phyloP scores from a whole-genome alignment of 345 rosid species.

The Eucalyptus urophylla region DNA sequence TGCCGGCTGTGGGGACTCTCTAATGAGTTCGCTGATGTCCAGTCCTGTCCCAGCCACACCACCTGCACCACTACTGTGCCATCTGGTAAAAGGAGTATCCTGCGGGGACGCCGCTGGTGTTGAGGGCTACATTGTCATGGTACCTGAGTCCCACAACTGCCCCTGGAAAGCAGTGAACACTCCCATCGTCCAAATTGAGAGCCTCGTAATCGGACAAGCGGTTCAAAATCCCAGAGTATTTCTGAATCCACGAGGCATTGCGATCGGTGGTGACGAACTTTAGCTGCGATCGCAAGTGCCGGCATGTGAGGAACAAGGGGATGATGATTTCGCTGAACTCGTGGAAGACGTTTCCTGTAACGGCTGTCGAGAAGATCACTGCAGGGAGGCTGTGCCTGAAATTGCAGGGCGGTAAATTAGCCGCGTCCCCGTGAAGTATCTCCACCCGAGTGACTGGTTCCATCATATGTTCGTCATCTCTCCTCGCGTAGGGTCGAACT shows the following conservation, averaged over 20 bases:
- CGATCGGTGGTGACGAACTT: constrained; percentile 19
- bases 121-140: constrained; percentile 13
- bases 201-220: constrained; percentile 6
- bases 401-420: constrained; percentile 1
- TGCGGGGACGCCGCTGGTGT: constrained; percentile 6
- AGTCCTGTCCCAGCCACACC: background rate
- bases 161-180: constrained; percentile 31
- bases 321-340: constrained; percentile 27
- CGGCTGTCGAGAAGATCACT: constrained; percentile 22
- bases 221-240: constrained; percentile 1
- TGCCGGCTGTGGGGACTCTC: background rate
- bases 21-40: background rate
- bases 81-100: constrained; percentile 1
- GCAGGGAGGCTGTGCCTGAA: constrained; percentile 10
- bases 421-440: constrained; percentile 1
- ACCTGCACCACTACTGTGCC: background rate
- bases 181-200: constrained; percentile 6
- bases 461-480: constrained; percentile 2
- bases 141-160: constrained; percentile 16
- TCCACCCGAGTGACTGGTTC: background rate
- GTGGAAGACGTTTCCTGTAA: constrained; percentile 22
- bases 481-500: constrained; percentile 11
- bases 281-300: constrained; percentile 8
- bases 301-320: constrained; percentile 30
- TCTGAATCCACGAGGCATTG: constrained; percentile 17